Base-by-base conservation (phyloP, 805 yeast species). In the Metschnikowia corniflorae region DNA sequence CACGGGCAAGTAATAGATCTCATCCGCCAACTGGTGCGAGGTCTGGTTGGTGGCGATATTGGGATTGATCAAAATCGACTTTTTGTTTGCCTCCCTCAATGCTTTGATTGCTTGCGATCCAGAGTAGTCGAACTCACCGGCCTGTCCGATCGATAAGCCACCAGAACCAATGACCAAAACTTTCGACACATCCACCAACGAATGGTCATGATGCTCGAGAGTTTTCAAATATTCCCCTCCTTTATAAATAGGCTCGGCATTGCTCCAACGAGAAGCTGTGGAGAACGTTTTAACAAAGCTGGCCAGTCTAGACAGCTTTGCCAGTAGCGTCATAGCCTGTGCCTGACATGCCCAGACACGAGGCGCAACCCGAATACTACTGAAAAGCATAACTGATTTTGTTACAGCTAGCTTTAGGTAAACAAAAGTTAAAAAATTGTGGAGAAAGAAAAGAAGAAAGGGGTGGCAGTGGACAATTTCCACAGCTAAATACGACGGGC, bases 71-170 rank as follows among this genome's bases (percentile, higher is more conserved):
- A 89, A 74, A 47, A 89, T 84, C 6, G 96, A 80, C 55, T 77
- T 61, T 61, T 86, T 89, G 63, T 85, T 75, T 38, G 95, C 94
- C 68, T 89, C 97, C 57, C 77, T 85, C 56, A 89, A 70, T 9
- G 97, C 97, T 65, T 89, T 89, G 63, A 89, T 91, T 34, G 97
- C 97, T 68, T 89, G 97, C 16, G 97, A 89, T 40, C 97, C 96
- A 37, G 95, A 83, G 63, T 91, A 91, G 65, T 91, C 97, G 55
- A 91, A 91, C 68, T 91, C 97, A 55, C 97, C 97, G 35, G 97
- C 97, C 68, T 91, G 97, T 43, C 97, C 97, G 60, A 91, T 91
- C 36, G 96, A 85, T 39, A 91, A 72, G 35, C 97, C 98, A 56
- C 98, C 98, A 6, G 97, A 91, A 8, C 98, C 98, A 57, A 91